phyloP scores from a whole-genome alignment of 2,329 filamentous ascomycete genomes.

The Chrysosphaeria jannelii region DNA sequence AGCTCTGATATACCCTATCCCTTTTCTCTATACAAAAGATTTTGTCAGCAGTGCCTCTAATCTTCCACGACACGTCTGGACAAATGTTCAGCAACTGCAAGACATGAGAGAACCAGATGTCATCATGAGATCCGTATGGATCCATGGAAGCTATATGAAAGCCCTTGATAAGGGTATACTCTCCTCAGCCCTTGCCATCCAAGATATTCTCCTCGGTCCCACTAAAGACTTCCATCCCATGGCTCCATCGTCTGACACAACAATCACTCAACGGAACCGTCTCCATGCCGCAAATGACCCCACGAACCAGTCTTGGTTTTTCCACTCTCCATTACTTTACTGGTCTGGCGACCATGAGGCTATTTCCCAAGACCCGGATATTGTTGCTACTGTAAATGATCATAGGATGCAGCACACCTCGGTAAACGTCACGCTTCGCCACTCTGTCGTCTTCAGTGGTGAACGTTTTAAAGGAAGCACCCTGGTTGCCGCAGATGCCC shows the following conservation, averaged over 20 bases:
- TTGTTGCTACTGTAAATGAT: slow-evolving; percentile 38
- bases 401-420: slow-evolving; percentile 29
- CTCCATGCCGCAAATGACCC: slow-evolving; percentile 28
- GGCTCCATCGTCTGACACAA: slow-evolving; percentile 3
- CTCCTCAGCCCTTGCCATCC: slow-evolving; percentile 33
- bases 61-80: slow-evolving; percentile 57
- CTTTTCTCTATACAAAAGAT: slow-evolving; percentile 44
- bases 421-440: slow-evolving; percentile 43
- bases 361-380: slow-evolving; percentile 28
- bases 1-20: slow-evolving; percentile 40
- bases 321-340: slow-evolving; percentile 58
- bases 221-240: slow-evolving; percentile 24
- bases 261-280: slow-evolving; percentile 16
- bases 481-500: slow-evolving; percentile 41
- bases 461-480: slow-evolving; percentile 39
- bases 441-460: slow-evolving; percentile 59
- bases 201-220: slow-evolving; percentile 34
- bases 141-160: slow-evolving; percentile 55
- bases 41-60: slow-evolving; percentile 40
- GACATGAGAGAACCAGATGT: slow-evolving; percentile 43
- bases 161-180: slow-evolving; percentile 37
- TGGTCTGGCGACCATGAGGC: slow-evolving; percentile 36
- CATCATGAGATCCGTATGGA: slow-evolving; percentile 58
- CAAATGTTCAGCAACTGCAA: slow-evolving; percentile 35
- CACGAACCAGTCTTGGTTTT: slow-evolving; percentile 38